phyloP scores from a whole-genome alignment of 768 basidiomycete genomes.

The Phylloporus arenicola region DNA sequence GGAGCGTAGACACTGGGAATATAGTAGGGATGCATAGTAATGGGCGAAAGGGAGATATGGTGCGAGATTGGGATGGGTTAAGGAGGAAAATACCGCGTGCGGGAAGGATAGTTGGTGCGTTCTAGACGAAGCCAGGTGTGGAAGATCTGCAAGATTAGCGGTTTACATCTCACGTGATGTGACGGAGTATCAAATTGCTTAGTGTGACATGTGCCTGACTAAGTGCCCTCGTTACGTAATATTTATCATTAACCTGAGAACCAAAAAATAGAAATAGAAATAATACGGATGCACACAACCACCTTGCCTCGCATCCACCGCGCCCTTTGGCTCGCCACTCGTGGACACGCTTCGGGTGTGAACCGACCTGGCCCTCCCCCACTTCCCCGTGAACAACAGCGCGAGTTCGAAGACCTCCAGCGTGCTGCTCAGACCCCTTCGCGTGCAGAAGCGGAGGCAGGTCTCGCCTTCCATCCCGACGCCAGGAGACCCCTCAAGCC shows the following conservation, averaged over 20 bases:
- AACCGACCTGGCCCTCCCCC: slow-evolving; percentile 68
- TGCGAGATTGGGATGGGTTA: not conserved
- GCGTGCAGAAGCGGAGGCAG: slow-evolving; percentile 30
- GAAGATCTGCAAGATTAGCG: not conserved
- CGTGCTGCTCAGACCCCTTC: slow-evolving; percentile 49
- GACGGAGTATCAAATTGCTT: not conserved
- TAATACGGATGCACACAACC: not conserved
- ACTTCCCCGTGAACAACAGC: slow-evolving; percentile 69
- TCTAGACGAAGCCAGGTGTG: not conserved
- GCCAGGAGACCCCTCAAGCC: slow-evolving; percentile 51
- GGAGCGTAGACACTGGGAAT: slow-evolving; percentile 9
- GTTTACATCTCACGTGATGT: not conserved
- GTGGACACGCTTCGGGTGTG: slow-evolving; percentile 21
- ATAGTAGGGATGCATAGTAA: slow-evolving; percentile 23
- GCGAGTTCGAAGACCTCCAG: slow-evolving; percentile 82
- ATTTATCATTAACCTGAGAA: not conserved
- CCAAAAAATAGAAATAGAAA: not conserved
- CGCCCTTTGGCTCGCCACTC: not conserved
- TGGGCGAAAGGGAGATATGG: not conserved
- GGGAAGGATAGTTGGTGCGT: not conserved
- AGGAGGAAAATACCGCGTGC: not conserved
- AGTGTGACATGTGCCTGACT: not conserved
- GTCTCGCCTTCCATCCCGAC: slow-evolving; percentile 63
- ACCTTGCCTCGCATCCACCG: not conserved
- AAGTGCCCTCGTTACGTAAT: not conserved